A percentile compares a stretch with the other conserved stretches of the same genome.
phyloP scores from a whole-genome alignment of 805 yeast species.

The Blastobotrys terrestris region DNA sequence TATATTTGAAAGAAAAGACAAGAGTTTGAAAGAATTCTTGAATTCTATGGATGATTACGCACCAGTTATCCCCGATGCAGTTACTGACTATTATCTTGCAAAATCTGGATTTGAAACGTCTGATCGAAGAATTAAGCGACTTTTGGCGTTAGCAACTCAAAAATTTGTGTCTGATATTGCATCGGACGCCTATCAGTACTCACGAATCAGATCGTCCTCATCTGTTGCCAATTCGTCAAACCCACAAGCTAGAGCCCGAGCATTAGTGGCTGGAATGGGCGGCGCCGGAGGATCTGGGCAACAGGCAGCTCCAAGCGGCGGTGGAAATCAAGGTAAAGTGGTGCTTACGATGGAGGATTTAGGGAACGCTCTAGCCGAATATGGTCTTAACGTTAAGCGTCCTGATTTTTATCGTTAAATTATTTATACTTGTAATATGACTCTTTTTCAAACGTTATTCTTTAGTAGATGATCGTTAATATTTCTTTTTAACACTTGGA shows the following conservation, averaged over 20 bases:
- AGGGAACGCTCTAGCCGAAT: conserved; percentile 87
- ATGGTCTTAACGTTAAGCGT: conserved; percentile 80
- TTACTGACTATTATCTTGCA: conserved; percentile 83
- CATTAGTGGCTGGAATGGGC: conserved; percentile 58
- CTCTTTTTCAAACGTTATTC: too few relatives aligned
- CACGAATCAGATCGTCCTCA: conserved; percentile 82
- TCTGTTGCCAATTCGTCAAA: conserved; percentile 81
- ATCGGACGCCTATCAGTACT: conserved; percentile 92
- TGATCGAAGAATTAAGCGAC: conserved; percentile 71
- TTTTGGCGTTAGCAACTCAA: conserved; percentile 92
- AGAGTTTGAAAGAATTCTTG: conserved; percentile 63
- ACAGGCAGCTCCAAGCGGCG: conserved; percentile 30
- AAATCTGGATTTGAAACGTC: conserved; percentile 79
- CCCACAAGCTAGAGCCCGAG: conserved; percentile 81
- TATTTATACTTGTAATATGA: neutral
- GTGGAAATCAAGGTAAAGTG: conserved; percentile 60
- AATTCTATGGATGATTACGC: conserved; percentile 90
- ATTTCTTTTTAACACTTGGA: too few relatives aligned
- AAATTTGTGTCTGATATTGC: conserved; percentile 92
- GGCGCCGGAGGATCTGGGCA: conserved; percentile 31
- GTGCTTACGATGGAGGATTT: conserved; percentile 90
- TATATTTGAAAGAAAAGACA: conserved; percentile 22
- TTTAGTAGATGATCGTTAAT: too few relatives aligned
- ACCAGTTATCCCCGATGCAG: conserved; percentile 95
- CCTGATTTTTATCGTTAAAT: conserved; percentile 86